A percentile compares a stretch with the other conserved stretches of the same genome.
Conservation (phyloP, 139 green algal genomes). For the Microglena sp. region DNA sequence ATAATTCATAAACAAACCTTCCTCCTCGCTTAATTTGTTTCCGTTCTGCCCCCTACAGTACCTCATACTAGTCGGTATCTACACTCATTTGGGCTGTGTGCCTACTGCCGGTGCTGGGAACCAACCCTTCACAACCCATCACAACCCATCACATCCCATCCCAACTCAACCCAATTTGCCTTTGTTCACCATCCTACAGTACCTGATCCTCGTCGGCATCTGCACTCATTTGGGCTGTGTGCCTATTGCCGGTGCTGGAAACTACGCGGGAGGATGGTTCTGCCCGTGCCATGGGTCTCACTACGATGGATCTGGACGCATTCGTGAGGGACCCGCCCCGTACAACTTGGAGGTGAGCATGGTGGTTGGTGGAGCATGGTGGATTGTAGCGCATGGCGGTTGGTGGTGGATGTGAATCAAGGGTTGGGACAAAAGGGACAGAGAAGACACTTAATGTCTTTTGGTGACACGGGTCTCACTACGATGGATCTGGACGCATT, state of each 20-base stretch:
- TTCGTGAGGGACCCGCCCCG: conserved; percentile 92
- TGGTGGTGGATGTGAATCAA: too few relatives aligned
- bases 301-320: conserved; percentile 91
- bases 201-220: conserved; percentile 95
- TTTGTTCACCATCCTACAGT: conserved; percentile 55
- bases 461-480: conserved; percentile 91
- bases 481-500: conserved; percentile 89
- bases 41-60: conserved; percentile 59
- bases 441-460: too few relatives aligned
- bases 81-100: conserved; percentile 98
- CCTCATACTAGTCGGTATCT: conserved; percentile 95
- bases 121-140: too few relatives aligned
- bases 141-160: too few relatives aligned
- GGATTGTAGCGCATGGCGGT: too few relatives aligned
- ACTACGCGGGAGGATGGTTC: conserved; percentile 97
- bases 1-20: too few relatives aligned
- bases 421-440: too few relatives aligned
- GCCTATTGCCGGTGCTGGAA: conserved; percentile 90
- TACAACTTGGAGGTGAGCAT: conserved; percentile 98
- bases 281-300: conserved; percentile 92
- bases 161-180: too few relatives aligned
- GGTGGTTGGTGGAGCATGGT: too few relatives aligned
- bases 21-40: too few relatives aligned
- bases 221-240: conserved; percentile 99
- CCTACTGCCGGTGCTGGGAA: conserved; percentile 94